Evolutionary conservation across 345 rosid species (phyloP), one percentile per base, ranked within the genome.

Genomic region (Eucalyptus sp.): DNA sequence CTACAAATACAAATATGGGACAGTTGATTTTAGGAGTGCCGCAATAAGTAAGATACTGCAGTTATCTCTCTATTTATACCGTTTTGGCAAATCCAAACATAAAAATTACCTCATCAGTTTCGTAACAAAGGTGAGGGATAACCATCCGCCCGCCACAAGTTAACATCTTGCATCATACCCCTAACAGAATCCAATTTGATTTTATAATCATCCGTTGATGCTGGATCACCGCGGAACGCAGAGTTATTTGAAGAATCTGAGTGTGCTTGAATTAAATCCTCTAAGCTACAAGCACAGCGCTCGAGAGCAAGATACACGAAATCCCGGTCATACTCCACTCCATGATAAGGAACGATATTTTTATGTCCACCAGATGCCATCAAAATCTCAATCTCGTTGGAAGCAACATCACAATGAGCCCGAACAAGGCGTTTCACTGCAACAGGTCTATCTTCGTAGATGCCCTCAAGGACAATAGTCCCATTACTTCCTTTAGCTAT

Each of bases 401-500:
- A 99, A 98, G 60, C 94, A 89, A 95, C 97, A 88, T 94, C 24
- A 3, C 9, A 96, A 91, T 96, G 97, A 49, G 99, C 91, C 90
- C 92, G 93, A 88, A 97, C 97, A 91, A 97, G 98, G 60, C 99
- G 98, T 91, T 97, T 97, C 62, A 97, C 99, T 86, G 98, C 99
- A 92, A 97, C 99, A 24, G 93, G 92, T 22, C 99, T 94, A 56
- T 95, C 97, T 92, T 96, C 98, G 87, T 96, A 96, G 16, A 92
- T 79, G 86, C 99, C 99, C 93, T 97, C 98, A 90, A 96, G 95
- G 89, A 97, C 97, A 87, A 96, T 89, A 2, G 99, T 96, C 13
- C 99, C 99, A 54, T 97, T 95, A 91, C 99, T 96, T 92, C 99
- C 99, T 91, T 96, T 97, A 62, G 98, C 99, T 88, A 97, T 96